Conservation (phyloP, 1,139 yeast genomes). For the Entelexis sorbosivorans region DNA sequence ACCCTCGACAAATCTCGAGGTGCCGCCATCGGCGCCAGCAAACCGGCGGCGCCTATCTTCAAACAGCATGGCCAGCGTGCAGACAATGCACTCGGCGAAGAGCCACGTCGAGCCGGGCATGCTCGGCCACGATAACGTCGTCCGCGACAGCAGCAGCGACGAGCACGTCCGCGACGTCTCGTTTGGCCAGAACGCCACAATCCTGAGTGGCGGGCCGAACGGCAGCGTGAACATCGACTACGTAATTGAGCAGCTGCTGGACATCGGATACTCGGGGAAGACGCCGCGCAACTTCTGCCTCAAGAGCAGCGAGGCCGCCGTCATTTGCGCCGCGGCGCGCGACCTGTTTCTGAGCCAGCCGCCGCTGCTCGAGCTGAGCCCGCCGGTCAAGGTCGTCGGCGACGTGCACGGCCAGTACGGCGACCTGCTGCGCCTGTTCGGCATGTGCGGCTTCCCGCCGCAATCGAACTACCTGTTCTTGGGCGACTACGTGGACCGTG, state of each 20-base stretch:
- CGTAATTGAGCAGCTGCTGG: conserved; percentile 74
- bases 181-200: conserved; percentile 15
- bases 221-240: conserved; percentile 65
- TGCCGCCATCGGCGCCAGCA: neutral
- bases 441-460: conserved; percentile 98
- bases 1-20: neutral
- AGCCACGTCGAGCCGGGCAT: conserved; percentile 9
- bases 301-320: conserved; percentile 75
- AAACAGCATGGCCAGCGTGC: conserved; percentile 17
- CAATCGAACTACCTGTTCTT: conserved; percentile 89
- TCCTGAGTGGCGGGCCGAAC: conserved; percentile 16
- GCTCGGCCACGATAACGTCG: neutral
- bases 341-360: conserved; percentile 88
- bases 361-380: conserved; percentile 84
- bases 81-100: conserved; percentile 21
- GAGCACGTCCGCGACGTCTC: conserved; percentile 1
- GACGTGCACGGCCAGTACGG: conserved; percentile 98
- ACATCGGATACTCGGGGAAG: conserved; percentile 92
- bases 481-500: conserved; percentile 97
- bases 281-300: conserved; percentile 76
- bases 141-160: conserved; percentile 2
- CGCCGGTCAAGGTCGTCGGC: conserved; percentile 89
- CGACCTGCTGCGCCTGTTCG: conserved; percentile 86
- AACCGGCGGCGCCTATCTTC: conserved; percentile 14
- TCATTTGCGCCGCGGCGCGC: conserved; percentile 75